Percentiles rank a stretch among this genome's conserved stretches.
Evolutionary conservation across 2,329 filamentous ascomycete species (phyloP).

Genomic region (Exophiala oligosperma): DNA sequence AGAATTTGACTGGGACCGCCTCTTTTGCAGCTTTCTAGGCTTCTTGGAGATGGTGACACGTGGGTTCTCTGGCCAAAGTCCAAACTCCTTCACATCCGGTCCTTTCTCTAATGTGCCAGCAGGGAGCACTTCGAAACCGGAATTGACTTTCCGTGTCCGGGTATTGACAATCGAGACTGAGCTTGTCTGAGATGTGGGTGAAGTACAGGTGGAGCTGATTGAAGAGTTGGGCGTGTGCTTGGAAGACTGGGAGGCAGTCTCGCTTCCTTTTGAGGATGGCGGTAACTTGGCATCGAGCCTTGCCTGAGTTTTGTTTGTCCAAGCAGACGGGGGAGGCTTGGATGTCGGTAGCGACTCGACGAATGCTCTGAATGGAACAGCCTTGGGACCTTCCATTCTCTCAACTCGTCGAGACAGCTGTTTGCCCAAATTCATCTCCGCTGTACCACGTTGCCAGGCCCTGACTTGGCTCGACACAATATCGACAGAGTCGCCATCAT

Average conservation of each 20-base stretch:
- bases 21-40: conserved; percentile 23
- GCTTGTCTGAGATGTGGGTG: conserved; percentile 11
- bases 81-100: conserved; percentile 22
- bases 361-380: conserved; percentile 26
- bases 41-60: conserved; percentile 9
- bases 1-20: conserved; percentile 16
- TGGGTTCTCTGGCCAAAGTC: conserved; percentile 11
- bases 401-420: conserved; percentile 20
- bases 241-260: conserved; percentile 18
- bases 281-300: conserved; percentile 22
- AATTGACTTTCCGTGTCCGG: conserved; percentile 22
- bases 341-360: conserved; percentile 22
- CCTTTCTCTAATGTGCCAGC: conserved; percentile 23
- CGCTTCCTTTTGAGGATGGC: conserved; percentile 14
- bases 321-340: conserved; percentile 25
- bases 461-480: conserved; percentile 11
- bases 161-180: conserved; percentile 22
- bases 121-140: conserved; percentile 28
- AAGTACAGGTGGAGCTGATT: conserved; percentile 16
- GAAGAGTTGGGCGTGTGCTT: conserved; percentile 20
- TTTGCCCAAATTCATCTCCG: conserved; percentile 18
- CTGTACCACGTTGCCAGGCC: conserved; percentile 23
- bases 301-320: conserved; percentile 27
- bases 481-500: conserved; percentile 10
- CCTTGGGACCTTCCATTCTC: conserved; percentile 18